Conservation (phyloP, 2,329 filamentous ascomycete genomes). For the Calonectria henricotiae region DNA sequence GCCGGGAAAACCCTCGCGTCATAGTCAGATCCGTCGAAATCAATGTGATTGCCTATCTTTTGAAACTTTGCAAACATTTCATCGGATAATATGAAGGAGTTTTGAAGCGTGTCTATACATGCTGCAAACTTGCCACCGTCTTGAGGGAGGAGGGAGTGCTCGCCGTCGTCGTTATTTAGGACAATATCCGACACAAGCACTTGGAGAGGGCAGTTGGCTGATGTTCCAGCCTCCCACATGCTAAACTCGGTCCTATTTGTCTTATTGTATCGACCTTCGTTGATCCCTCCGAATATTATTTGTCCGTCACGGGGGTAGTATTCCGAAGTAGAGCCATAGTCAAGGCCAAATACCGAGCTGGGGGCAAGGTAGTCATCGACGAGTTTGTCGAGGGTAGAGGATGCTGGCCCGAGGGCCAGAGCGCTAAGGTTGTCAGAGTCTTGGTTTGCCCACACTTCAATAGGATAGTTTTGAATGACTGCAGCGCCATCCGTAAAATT, state of each 20-base stretch:
- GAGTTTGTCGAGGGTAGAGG: constrained; percentile 27
- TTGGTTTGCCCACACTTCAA: constrained; percentile 34
- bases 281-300: constrained; percentile 30
- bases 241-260: constrained; percentile 29
- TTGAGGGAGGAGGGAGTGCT: constrained; percentile 31
- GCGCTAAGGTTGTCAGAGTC: constrained; percentile 34
- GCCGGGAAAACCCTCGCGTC: constrained; percentile 15
- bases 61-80: constrained; percentile 37
- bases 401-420: constrained; percentile 27
- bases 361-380: constrained; percentile 24
- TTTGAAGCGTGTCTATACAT: constrained; percentile 36
- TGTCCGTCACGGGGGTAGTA: constrained; percentile 29
- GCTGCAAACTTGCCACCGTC: constrained; percentile 27
- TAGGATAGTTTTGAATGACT: constrained; percentile 24
- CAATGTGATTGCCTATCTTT: constrained; percentile 29
- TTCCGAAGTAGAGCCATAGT: constrained; percentile 35
- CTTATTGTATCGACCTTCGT: constrained; percentile 30
- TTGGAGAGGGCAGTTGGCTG: constrained; percentile 34
- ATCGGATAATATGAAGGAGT: constrained; percentile 31
- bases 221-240: constrained; percentile 34
- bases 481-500: constrained; percentile 31
- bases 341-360: constrained; percentile 22
- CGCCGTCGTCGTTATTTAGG: constrained; percentile 32
- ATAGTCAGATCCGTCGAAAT: constrained; percentile 26
- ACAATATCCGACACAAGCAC: constrained; percentile 31